Base-by-base conservation (phyloP, 2,329 filamentous ascomycete species). In the Xylaria sp. region DNA sequence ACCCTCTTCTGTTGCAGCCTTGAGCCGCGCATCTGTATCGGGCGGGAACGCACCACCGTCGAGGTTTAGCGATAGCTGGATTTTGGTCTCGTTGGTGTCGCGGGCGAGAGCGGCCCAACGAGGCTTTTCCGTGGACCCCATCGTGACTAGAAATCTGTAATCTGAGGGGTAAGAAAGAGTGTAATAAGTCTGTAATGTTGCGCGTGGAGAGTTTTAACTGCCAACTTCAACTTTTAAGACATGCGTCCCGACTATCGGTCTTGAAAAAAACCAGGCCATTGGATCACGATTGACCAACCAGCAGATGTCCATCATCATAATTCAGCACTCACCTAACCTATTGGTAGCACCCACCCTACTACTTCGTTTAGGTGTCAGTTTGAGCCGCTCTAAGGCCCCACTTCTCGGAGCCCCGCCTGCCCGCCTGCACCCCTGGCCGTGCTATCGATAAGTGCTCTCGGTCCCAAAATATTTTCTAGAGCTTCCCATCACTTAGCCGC, bases 1-100 rank as follows among this genome's bases (percentile, higher is more conserved):
- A 66, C 86, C 85, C 69, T 88, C 88, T 46, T 88, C 88, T 44
- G 81, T 83, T 67, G 83, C 80, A 18, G 86, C 82, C 72, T 85
- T 81, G 69, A 89, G 84, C 71, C 82, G 85, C 63, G 84, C 77
- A 78, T 92, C 87, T 65, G 88, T 88, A 48, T 91, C 86, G 15
- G 88, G 85, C 31, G 91, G 89, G 79, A 93, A 92, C 51, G 85
- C 86, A 77, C 95, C 96, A 79, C 96, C 96, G 82, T 99, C 96
- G 70, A 99, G 88, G 83, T 96, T 97, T 76, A 99, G 87, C 48
- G 93, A 93, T 72, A 98, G 87, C 80, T 96, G 91, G 81, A 99
- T 97, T 81, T 97, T 97, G 80, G 96, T 99, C 85, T 99, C 96
- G 84, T 98, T 98, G 78, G 96, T 99, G 82, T 95, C 91, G 80